Conservation (phyloP, 2,329 filamentous ascomycete species). For the Blumeria hordei region DNA sequence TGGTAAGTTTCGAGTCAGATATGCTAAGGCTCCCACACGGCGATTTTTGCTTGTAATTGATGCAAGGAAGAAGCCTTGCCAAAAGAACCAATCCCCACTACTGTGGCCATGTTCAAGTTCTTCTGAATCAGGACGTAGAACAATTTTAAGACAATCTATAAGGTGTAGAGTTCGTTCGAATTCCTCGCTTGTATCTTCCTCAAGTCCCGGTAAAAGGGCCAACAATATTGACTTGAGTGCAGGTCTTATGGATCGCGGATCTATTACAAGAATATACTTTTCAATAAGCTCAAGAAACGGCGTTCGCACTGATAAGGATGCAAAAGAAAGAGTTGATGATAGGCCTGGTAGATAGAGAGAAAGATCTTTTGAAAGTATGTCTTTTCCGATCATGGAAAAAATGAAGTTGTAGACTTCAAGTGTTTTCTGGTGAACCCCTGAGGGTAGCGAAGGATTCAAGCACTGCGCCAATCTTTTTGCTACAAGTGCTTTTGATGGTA, state of each 20-base stretch:
- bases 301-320: conserved; percentile 72
- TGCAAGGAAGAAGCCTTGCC: conserved; percentile 92
- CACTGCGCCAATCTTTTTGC: conserved; percentile 88
- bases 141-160: conserved; percentile 50
- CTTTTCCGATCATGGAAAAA: conserved; percentile 62
- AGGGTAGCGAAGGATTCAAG: conserved; percentile 75
- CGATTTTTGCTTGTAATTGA: conserved; percentile 74
- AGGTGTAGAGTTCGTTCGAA: conserved; percentile 71
- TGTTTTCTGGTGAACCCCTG: conserved; percentile 91
- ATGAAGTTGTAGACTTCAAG: conserved; percentile 83
- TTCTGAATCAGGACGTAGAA: conserved; percentile 30
- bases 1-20: conserved; percentile 57
- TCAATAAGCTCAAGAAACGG: conserved; percentile 70
- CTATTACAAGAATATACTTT: conserved; percentile 48
- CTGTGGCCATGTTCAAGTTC: conserved; percentile 27
- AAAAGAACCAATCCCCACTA: conserved; percentile 68
- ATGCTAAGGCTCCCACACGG: conserved; percentile 69
- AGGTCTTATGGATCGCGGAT: conserved; percentile 49
- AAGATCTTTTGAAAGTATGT: conserved; percentile 60
- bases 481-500: conserved; percentile 63
- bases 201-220: conserved; percentile 69
- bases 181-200: conserved; percentile 92
- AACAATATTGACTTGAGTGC: conserved; percentile 79
- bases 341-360: conserved; percentile 76
- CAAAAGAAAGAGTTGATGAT: conserved; percentile 74